Evolutionary conservation across 2,329 filamentous ascomycete species (phyloP), one percentile per base, ranked within the genome.

Genomic region (Hirsutella thompsonii): DNA sequence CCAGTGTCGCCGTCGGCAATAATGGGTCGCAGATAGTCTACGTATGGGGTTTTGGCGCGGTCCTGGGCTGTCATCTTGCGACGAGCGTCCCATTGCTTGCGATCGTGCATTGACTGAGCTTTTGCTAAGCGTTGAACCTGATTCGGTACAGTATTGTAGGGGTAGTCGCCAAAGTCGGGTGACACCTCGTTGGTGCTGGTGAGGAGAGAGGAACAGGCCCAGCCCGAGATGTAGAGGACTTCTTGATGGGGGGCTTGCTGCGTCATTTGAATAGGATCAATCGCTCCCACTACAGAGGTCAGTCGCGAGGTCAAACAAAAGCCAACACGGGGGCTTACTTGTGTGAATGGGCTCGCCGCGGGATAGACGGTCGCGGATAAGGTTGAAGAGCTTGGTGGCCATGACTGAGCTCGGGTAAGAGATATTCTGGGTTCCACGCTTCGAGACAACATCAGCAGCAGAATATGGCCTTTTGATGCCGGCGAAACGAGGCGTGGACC

Each of bases 181-280:
- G 88, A 95, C 21, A 98, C 92, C 61, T 98, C 92, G 66, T 98
- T 96, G 30, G 92, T 96, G 9, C 80, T 81, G 4, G 90, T 96
- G 36, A 98, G 70, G 18, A 94, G 77, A 0, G 88, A 90, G 0
- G 90, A 96, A 65, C 92, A 96, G 5, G 92, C 92, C 92, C 92
- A 98, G 46, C 92, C 92, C 1, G 89, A 95, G 47, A 98, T 72
- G 63, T 98, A 98, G 36, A 98, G 74, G 16, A 95, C 84, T 60
- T 98, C 90, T 59, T 96, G 92, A 64, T 96, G 85, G 5, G 85
- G 77, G 14, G 92, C 92, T 68, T 96, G 92, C 62, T 98, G 92
- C 38, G 92, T 94, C 92, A 98, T 96, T 66, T 98, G 92, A 10
- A 96, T 80, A n/a, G 92, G 92, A 57, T 98, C 92, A 63, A 98